A percentile compares a stretch with the other conserved stretches of the same genome.
Conservation (phyloP, 2,329 filamentous ascomycete species). For the Ramichloridium luteum region DNA sequence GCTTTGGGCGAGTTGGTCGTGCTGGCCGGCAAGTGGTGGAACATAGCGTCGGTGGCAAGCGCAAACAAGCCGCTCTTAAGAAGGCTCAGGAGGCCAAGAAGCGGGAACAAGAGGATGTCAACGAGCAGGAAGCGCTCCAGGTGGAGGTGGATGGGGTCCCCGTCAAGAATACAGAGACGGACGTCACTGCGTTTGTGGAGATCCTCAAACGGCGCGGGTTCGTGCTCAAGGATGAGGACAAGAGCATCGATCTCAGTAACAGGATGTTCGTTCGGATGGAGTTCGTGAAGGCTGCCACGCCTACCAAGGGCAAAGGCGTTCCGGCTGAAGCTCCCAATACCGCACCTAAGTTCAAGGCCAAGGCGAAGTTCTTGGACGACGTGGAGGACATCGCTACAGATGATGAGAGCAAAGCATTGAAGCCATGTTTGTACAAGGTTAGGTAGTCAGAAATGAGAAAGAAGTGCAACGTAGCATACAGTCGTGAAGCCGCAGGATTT, state of each 20-base stretch:
- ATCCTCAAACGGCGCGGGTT: slow-evolving; percentile 74
- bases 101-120: slow-evolving; percentile 40
- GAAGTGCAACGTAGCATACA: too few species aligned
- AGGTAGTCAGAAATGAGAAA: too few species aligned
- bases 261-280: slow-evolving; percentile 98
- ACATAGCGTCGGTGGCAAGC: slow-evolving; percentile 59
- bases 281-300: slow-evolving; percentile 72
- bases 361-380: slow-evolving; percentile 48
- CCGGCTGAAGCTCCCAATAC: slow-evolving; percentile 23
- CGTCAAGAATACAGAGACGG: slow-evolving; percentile 57
- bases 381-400: slow-evolving; percentile 44
- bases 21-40: slow-evolving; percentile 41
- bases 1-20: slow-evolving; percentile 56
- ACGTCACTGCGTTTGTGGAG: slow-evolving; percentile 76
- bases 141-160: slow-evolving; percentile 55
- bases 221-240: slow-evolving; percentile 52
- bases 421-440: slow-evolving; percentile 93
- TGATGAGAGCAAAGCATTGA: slow-evolving; percentile 60
- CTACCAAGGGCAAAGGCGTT: slow-evolving; percentile 63
- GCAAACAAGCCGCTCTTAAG: slow-evolving; percentile 31
- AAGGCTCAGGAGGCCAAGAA: slow-evolving; percentile 33
- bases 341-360: slow-evolving; percentile 27
- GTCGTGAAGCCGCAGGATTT: too few species aligned
- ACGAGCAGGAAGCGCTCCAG: slow-evolving; percentile 48
- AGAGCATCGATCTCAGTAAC: slow-evolving; percentile 68